A percentile compares a stretch with the other conserved stretches of the same genome.
phyloP scores from a whole-genome alignment of 768 basidiomycete genomes.

The Termitomyces sp. region DNA sequence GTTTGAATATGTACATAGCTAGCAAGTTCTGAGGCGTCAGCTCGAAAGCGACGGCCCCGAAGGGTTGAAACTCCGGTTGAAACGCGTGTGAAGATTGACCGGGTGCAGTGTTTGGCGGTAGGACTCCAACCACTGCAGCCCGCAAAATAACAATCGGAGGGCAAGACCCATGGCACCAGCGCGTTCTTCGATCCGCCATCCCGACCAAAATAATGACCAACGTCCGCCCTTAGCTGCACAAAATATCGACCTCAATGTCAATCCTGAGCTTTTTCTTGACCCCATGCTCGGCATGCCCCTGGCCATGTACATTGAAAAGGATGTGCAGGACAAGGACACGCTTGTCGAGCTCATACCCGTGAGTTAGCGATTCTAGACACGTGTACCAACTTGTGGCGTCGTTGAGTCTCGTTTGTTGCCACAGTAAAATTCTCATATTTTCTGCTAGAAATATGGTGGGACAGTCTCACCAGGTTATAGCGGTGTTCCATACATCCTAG shows the following conservation, averaged over 20 bases:
- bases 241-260: conserved; percentile 32
- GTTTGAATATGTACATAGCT: not conserved
- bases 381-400: not conserved
- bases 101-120: conserved; percentile 17
- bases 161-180: conserved; percentile 82
- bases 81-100: conserved; percentile 20
- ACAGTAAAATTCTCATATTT: conserved; percentile 1
- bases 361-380: conserved; percentile 26
- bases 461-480: conserved; percentile 72
- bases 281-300: conserved; percentile 79
- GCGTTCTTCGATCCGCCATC: conserved; percentile 54
- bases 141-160: conserved; percentile 32
- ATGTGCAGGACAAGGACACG: conserved; percentile 65
- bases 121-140: conserved; percentile 48
- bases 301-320: conserved; percentile 75
- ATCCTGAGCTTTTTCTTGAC: conserved; percentile 67
- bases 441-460: conserved; percentile 71
- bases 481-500: conserved; percentile 75
- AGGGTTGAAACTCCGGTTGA: conserved; percentile 17
- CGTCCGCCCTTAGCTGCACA: conserved; percentile 25
- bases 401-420: not conserved
- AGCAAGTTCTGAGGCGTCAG: not conserved
- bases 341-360: conserved; percentile 67
- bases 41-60: not conserved
- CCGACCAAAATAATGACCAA: conserved; percentile 33